These are phyloP conservation scores for Talaromyces rugulosus DNA, from an alignment of 2,329 filamentous ascomycete species.

Conservation along the genomic window DNA sequence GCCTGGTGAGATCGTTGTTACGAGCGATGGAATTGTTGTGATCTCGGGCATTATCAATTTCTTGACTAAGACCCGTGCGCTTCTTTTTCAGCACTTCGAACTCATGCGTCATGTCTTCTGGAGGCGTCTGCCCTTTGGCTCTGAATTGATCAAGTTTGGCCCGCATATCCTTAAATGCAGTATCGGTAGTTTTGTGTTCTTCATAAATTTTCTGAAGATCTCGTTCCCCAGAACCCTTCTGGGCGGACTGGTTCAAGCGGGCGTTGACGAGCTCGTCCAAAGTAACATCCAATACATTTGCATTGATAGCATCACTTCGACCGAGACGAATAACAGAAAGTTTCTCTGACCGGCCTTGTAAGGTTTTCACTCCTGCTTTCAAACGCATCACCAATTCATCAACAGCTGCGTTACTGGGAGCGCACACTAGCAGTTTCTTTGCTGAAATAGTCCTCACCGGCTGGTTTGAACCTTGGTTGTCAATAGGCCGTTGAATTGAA, in stretches of 20 bases:
- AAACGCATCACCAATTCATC: slow-evolving; percentile 93
- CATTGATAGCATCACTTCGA: slow-evolving; percentile 86
- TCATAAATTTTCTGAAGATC: slow-evolving; percentile 65
- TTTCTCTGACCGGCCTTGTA: slow-evolving; percentile 66
- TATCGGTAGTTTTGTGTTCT: slow-evolving; percentile 58
- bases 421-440: slow-evolving; percentile 92
- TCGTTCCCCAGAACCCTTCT: slow-evolving; percentile 44
- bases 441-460: slow-evolving; percentile 36
- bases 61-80: slow-evolving; percentile 70
- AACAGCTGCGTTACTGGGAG: slow-evolving; percentile 97
- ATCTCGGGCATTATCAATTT: slow-evolving; percentile 84
- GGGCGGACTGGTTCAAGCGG: slow-evolving; percentile 53
- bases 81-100: slow-evolving; percentile 74
- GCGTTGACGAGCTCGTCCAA: slow-evolving; percentile 85
- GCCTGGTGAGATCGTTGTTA: slow-evolving; percentile 79
- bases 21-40: slow-evolving; percentile 75
- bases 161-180: slow-evolving; percentile 66
- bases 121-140: slow-evolving; percentile 42
- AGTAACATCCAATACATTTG: slow-evolving; percentile 82
- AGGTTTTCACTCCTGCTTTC: slow-evolving; percentile 78
- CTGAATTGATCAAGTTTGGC: slow-evolving; percentile 67
- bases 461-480: slow-evolving; percentile 32
- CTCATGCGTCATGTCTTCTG: slow-evolving; percentile 61
- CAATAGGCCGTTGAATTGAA: slow-evolving; percentile 41
- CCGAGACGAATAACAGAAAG: slow-evolving; percentile 88